Conservation (phyloP, 257 asterid species). For the Linderniella brevidens region DNA sequence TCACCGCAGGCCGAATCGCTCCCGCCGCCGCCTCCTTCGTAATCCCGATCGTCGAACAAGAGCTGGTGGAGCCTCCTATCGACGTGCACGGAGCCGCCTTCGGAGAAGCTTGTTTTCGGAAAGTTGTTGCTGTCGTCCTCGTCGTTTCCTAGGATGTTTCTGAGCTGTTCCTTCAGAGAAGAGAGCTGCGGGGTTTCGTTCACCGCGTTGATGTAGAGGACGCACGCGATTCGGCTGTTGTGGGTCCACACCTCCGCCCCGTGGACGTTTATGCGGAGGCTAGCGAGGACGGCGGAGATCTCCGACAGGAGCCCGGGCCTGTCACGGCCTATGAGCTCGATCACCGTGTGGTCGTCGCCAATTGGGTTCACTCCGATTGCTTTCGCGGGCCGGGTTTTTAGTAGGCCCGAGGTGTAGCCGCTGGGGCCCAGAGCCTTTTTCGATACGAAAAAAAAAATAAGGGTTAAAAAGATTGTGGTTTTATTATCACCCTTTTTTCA, state of each 20-base stretch:
- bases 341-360: conserved; percentile 47
- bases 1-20: conserved; percentile 16
- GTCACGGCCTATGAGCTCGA: conserved; percentile 82
- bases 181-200: conserved; percentile 57
- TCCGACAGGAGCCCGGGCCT: conserved; percentile 88
- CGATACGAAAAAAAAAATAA: background rate
- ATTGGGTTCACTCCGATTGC: conserved; percentile 43
- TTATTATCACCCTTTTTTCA: too few relatives aligned
- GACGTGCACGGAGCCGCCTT: conserved; percentile 55
- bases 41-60: conserved; percentile 72
- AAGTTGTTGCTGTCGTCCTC: conserved; percentile 29
- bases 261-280: conserved; percentile 59
- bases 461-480: background rate
- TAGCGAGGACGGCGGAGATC: conserved; percentile 71
- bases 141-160: conserved; percentile 32
- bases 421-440: conserved; percentile 68
- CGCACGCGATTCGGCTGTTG: conserved; percentile 76
- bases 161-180: conserved; percentile 67
- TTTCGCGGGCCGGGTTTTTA: conserved; percentile 49
- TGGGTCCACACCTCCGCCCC: conserved; percentile 99
- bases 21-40: conserved; percentile 27
- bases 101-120: conserved; percentile 46
- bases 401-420: conserved; percentile 49
- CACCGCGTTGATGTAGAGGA: conserved; percentile 58
- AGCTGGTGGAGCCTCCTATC: conserved; percentile 94